Base-by-base conservation (phyloP, 2,329 filamentous ascomycete genomes). In the Chrysosporium queenslandicum region DNA sequence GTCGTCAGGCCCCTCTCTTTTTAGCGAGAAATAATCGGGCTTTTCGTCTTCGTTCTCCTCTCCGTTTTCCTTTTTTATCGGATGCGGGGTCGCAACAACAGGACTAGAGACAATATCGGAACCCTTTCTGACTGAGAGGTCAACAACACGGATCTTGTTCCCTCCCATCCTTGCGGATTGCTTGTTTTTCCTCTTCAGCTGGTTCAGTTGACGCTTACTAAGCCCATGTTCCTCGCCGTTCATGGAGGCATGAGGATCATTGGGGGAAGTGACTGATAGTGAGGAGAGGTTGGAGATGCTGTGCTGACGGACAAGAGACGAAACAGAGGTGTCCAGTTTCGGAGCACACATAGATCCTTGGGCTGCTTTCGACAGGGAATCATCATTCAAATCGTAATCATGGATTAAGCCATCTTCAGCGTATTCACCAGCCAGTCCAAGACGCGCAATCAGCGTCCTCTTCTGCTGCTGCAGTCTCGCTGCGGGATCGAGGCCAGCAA, bases 121-220 rank as follows among this genome's bases (percentile, higher is more conserved):
- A 14, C 41, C 75, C 74, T 77, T 55, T 74, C 83, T 62, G 77
- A 81, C 51, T 73, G 87, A 86, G 49, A 98, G 76, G 66, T 98
- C 92, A 42, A 95, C 89, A 45, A 95, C 86, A 0, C 87, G 83
- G 50, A 87, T 84, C 66, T 96, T 97, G 58, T 86, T 91, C 53
- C 90, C 87, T 49, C 91, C 87, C 62, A 88, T 85, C 67, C 92
- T 88, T 2, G 89, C 83, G 60, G 94, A 87, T 61, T 85, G 82
- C 70, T 97, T 98, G 40, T 89, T 82, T 66, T 97, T 96, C 40
- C 92, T 81, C 69, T 97, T 97, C 8, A 98, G 73, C 49, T 92
- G 87, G 63, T 98, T 98, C 18, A 96, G 79, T 63, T 98, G 92
- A 39, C 92, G 82, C 55, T 92, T 91, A 71, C 92, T 97, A 48